Percentiles rank a stretch among this genome's conserved stretches.
phyloP scores from a whole-genome alignment of 352 stramenopile species.

The Nothophytophthora sp. region DNA sequence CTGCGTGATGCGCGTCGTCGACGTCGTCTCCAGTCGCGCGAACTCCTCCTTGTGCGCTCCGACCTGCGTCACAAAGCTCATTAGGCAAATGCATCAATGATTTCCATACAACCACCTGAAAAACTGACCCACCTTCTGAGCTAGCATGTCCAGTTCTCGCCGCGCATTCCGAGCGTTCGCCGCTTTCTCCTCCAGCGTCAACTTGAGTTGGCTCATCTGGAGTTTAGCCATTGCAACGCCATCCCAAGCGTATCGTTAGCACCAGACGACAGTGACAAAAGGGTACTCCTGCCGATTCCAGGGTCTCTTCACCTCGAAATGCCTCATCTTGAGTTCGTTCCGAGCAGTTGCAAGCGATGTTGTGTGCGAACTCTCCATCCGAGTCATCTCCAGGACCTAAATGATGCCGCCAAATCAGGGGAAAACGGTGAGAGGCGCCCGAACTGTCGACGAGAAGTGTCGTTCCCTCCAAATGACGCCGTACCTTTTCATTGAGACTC shows the following conservation, averaged over 20 bases:
- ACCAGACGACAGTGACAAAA: too few species aligned
- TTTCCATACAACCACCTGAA: not conserved
- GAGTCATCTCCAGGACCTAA: conserved; percentile 54
- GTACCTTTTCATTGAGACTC: conserved; percentile 55
- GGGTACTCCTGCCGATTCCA: too few species aligned
- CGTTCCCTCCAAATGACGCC: too few species aligned
- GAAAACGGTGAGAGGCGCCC: too few species aligned
- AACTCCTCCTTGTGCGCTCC: conserved; percentile 76
- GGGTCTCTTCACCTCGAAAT: conserved; percentile 56
- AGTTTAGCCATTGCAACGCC: not conserved
- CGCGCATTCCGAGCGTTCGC: conserved; percentile 28
- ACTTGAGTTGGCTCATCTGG: conserved; percentile 63
- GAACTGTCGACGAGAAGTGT: too few species aligned
- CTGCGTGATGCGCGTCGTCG: conserved; percentile 58
- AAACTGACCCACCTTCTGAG: conserved; percentile 49
- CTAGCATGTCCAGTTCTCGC: conserved; percentile 68
- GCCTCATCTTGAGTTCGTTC: conserved; percentile 80
- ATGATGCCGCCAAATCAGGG: too few species aligned
- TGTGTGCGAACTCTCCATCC: conserved; percentile 53
- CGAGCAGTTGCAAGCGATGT: conserved; percentile 44
- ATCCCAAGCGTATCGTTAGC: too few species aligned
- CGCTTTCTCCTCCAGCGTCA: conserved; percentile 60
- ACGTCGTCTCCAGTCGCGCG: conserved; percentile 60
- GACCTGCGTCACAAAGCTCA: conserved; percentile 30
- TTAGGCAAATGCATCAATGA: not conserved